A percentile compares a stretch with the other conserved stretches of the same genome.
Conservation (phyloP, 371 early-diverging fungal genomes). For the Mortierella sp. region DNA sequence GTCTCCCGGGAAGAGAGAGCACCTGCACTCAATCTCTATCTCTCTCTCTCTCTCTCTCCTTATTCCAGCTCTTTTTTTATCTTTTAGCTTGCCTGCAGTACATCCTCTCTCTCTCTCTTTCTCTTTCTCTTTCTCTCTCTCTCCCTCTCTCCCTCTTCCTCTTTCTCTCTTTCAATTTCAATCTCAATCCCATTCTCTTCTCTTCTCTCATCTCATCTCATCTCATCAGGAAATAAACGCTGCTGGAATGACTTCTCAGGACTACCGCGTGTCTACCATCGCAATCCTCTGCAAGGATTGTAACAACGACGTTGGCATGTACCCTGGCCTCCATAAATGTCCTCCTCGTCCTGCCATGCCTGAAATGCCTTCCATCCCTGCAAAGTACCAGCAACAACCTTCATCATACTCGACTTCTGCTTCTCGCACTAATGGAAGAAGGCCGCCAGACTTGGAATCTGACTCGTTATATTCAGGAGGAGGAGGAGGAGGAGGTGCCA, state of each 20-base stretch:
- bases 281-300: conserved; percentile 78
- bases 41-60: conserved; percentile 1
- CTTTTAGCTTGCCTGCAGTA: background rate
- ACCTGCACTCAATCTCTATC: background rate
- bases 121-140: background rate
- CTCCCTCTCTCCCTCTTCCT: background rate
- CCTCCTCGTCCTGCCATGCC: conserved; percentile 52
- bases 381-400: conserved; percentile 32
- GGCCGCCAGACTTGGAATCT: conserved; percentile 32
- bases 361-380: conserved; percentile 51
- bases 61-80: background rate
- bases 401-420: conserved; percentile 25
- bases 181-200: background rate
- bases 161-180: background rate
- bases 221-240: background rate
- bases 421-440: conserved; percentile 17
- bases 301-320: conserved; percentile 76
- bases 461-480: conserved; percentile 20
- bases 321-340: conserved; percentile 78
- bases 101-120: background rate
- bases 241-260: conserved; percentile 37
- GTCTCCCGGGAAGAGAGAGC: background rate
- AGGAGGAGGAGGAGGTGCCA: background rate
- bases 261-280: conserved; percentile 76
- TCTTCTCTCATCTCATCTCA: background rate